A percentile compares a stretch with the other conserved stretches of the same genome.
These are phyloP conservation scores for Verticillium isaacii DNA, from an alignment of 2,329 filamentous ascomycete species.

Conservation along the genomic window DNA sequence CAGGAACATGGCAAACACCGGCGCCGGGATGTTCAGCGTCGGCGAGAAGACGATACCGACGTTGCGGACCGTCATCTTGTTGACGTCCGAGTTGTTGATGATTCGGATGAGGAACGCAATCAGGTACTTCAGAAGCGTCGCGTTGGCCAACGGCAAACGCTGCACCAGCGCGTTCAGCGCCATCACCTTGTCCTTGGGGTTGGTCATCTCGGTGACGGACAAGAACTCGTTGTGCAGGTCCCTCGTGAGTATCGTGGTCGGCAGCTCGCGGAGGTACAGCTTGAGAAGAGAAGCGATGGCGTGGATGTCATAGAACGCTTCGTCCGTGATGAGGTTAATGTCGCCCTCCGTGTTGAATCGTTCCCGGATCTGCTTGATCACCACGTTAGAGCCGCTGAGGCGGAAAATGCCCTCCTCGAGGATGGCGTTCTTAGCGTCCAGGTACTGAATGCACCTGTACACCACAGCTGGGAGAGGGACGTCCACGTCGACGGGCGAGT, in stretches of 20 bases:
- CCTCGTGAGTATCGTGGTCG: slow-evolving; percentile 83
- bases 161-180: slow-evolving; percentile 75
- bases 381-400: slow-evolving; percentile 90
- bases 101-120: slow-evolving; percentile 88
- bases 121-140: slow-evolving; percentile 75
- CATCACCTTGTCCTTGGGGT: slow-evolving; percentile 69
- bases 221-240: slow-evolving; percentile 89
- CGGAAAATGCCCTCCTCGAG: slow-evolving; percentile 94
- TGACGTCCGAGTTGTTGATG: slow-evolving; percentile 81
- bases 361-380: slow-evolving; percentile 86
- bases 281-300: slow-evolving; percentile 93
- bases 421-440: slow-evolving; percentile 75
- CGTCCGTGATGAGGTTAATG: slow-evolving; percentile 77
- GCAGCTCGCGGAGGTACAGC: slow-evolving; percentile 87
- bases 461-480: slow-evolving; percentile 86
- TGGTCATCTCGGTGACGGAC: slow-evolving; percentile 72
- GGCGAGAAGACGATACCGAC: slow-evolving; percentile 98
- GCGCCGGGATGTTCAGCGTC: slow-evolving; percentile 91
- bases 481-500: slow-evolving; percentile 65
- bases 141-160: slow-evolving; percentile 74
- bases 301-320: slow-evolving; percentile 90
- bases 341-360: slow-evolving; percentile 93
- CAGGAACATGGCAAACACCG: slow-evolving; percentile 89
- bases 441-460: slow-evolving; percentile 91
- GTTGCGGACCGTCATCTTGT: slow-evolving; percentile 98